Conservation (phyloP, 441 rosid genomes). For the Erodium moschatum region DNA sequence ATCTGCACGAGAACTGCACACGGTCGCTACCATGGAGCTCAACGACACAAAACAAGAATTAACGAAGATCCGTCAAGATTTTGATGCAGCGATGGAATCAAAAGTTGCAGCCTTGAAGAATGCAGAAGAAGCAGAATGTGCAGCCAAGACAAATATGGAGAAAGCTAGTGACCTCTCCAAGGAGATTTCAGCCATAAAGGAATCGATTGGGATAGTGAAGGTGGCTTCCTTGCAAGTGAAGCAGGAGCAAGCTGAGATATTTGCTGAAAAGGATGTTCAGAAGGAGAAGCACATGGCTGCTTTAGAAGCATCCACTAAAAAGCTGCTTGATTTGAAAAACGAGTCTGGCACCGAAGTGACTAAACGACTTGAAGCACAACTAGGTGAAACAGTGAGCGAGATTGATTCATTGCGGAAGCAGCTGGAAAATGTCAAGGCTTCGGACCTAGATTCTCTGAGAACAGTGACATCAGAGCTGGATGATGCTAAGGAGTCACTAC, state of each 20-base stretch:
- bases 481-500: conserved; percentile 69
- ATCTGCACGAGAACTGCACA: conserved; percentile 48
- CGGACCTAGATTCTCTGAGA: conserved; percentile 64
- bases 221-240: conserved; percentile 54
- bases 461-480: conserved; percentile 62
- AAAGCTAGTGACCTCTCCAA: conserved; percentile 57
- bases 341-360: conserved; percentile 66
- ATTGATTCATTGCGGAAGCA: conserved; percentile 53
- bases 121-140: conserved; percentile 55
- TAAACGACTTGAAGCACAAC: conserved; percentile 50
- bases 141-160: conserved; percentile 50
- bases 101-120: conserved; percentile 52
- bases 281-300: conserved; percentile 52
- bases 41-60: conserved; percentile 74
- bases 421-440: conserved; percentile 63
- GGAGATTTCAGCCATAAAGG: conserved; percentile 61
- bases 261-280: conserved; percentile 56
- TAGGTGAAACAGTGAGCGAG: conserved; percentile 53
- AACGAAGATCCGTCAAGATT: conserved; percentile 56
- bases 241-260: conserved; percentile 67
- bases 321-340: conserved; percentile 41
- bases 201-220: conserved; percentile 70
- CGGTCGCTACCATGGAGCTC: conserved; percentile 48
- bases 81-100: conserved; percentile 43
- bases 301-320: conserved; percentile 55